A percentile compares a stretch with the other conserved stretches of the same genome.
phyloP scores from a whole-genome alignment of 2,329 filamentous ascomycete species.

The Fusarium buharicum region DNA sequence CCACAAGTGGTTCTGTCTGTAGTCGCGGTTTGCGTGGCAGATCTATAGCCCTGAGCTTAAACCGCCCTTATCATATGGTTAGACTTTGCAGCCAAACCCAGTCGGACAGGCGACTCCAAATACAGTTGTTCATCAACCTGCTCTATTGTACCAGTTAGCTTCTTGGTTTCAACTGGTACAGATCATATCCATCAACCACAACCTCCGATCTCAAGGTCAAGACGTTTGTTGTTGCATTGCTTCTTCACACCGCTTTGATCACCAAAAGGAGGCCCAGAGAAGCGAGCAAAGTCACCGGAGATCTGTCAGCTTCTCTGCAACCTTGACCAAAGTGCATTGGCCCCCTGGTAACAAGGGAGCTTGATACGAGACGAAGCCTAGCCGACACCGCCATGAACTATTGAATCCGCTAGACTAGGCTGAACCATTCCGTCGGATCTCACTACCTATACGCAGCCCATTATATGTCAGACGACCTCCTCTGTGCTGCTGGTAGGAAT shows the following conservation, averaged over 20 bases:
- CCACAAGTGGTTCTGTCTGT: slow-evolving; percentile 3
- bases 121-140: neutral
- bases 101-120: neutral
- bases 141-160: neutral
- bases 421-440: slow-evolving; percentile 44
- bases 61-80: neutral
- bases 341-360: slow-evolving; percentile 8
- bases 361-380: slow-evolving; percentile 33
- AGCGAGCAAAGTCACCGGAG: slow-evolving; percentile 20
- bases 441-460: slow-evolving; percentile 9
- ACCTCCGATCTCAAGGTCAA: neutral
- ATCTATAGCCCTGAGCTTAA: neutral
- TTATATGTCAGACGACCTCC: slow-evolving; percentile 27
- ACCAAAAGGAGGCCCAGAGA: slow-evolving; percentile 6
- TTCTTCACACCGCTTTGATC: slow-evolving; percentile 18
- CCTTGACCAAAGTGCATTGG: slow-evolving; percentile 3
- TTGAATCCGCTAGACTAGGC: slow-evolving; percentile 36
- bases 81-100: neutral
- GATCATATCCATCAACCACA: neutral
- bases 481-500: neutral
- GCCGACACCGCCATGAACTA: slow-evolving; percentile 21
- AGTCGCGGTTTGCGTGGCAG: slow-evolving; percentile 5
- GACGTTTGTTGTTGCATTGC: neutral
- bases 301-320: slow-evolving; percentile 9
- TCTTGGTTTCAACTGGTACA: too few relatives aligned